Evolutionary conservation across 2,329 filamentous ascomycete species (phyloP).

Genomic region (Colletotrichum sp.): DNA sequence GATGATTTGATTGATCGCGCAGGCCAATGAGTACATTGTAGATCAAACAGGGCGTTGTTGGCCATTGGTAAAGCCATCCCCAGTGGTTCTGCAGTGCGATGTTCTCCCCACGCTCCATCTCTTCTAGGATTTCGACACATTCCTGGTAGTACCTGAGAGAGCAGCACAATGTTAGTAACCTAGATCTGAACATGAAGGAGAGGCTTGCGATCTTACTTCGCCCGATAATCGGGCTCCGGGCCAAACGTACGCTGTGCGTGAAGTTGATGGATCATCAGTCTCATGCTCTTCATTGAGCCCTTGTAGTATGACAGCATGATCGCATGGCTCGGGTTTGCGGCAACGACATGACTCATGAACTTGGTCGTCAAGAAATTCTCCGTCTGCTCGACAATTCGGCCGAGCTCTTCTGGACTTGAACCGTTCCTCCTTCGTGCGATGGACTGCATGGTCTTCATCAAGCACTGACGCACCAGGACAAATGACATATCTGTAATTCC

Average conservation of each 20-base stretch:
- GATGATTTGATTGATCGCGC: conserved; percentile 14
- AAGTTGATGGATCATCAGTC: not conserved
- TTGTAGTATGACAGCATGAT: not conserved
- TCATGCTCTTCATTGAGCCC: not conserved
- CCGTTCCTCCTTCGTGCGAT: not conserved
- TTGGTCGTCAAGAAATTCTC: conserved; percentile 4
- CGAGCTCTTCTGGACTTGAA: not conserved
- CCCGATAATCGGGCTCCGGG: not conserved
- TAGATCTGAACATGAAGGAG: not conserved
- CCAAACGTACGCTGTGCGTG: not conserved
- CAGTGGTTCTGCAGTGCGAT: conserved; percentile 19
- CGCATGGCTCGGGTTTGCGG: not conserved
- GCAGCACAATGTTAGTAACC: not conserved
- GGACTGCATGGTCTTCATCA: not conserved
- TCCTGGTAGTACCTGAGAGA: conserved; percentile 1
- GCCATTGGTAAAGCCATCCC: conserved; percentile 23
- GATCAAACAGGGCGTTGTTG: conserved; percentile 5
- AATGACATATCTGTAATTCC: conserved; percentile 25
- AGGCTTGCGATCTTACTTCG: not conserved
- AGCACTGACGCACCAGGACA: conserved; percentile 9
- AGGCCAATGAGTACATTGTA: conserved; percentile 19
- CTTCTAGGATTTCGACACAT: conserved; percentile 21
- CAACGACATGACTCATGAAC: conserved; percentile 10
- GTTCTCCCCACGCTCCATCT: conserved; percentile 14
- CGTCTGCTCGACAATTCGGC: conserved; percentile 5